Evolutionary conservation across 116 monocot genomes (phyloP).

Genomic region (Zostera marina): DNA sequence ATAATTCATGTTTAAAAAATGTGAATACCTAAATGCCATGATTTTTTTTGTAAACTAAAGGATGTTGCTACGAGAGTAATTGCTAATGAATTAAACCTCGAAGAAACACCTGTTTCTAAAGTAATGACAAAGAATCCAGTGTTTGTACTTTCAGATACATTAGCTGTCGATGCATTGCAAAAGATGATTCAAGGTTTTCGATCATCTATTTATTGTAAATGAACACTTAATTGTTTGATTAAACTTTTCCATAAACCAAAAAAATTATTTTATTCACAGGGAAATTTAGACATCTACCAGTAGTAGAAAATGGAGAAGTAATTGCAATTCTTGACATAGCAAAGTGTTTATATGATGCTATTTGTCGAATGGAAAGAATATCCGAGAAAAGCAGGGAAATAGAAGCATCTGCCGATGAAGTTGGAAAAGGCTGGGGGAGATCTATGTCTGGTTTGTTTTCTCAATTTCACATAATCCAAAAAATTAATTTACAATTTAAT

Average conservation of each 20-base stretch:
- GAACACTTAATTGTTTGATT: background rate
- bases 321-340: slow-evolving; percentile 79
- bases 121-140: slow-evolving; percentile 80
- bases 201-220: background rate
- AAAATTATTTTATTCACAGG: slow-evolving; percentile 15
- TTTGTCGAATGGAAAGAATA: slow-evolving; percentile 74
- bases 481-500: background rate
- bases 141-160: slow-evolving; percentile 56
- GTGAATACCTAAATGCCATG: too few species aligned
- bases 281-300: slow-evolving; percentile 89
- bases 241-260: too few species aligned
- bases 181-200: slow-evolving; percentile 75
- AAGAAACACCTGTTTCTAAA: slow-evolving; percentile 69
- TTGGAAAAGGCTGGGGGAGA: slow-evolving; percentile 57
- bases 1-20: too few species aligned
- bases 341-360: slow-evolving; percentile 86
- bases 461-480: too few species aligned
- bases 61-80: slow-evolving; percentile 71
- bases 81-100: slow-evolving; percentile 62
- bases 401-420: slow-evolving; percentile 72
- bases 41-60: slow-evolving; percentile 11
- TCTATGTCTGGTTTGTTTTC: slow-evolving; percentile 36
- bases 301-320: slow-evolving; percentile 85
- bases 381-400: slow-evolving; percentile 80
- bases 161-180: slow-evolving; percentile 70